A percentile compares a stretch with the other conserved stretches of the same genome.
Conservation (phyloP, 345 rosid species). For the Hibiscus trionum region DNA sequence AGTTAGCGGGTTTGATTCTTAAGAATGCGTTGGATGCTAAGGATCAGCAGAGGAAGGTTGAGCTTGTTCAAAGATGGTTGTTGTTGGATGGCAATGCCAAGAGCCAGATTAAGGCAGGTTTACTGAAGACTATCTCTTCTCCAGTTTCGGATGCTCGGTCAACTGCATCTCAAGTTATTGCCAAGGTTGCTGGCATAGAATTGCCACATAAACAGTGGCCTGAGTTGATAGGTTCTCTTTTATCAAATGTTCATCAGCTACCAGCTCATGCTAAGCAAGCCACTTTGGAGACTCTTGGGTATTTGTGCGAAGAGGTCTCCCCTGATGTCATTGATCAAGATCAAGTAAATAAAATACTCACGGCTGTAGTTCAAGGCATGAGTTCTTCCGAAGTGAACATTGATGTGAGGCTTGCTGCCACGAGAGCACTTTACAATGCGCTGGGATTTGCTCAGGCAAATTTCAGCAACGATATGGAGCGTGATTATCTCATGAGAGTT, state of each 20-base stretch:
- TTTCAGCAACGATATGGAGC: constrained; percentile 58
- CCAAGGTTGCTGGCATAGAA: constrained; percentile 69
- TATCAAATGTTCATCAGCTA: constrained; percentile 57
- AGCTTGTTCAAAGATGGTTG: constrained; percentile 67
- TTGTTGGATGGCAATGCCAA: constrained; percentile 42
- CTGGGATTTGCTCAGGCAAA: constrained; percentile 61
- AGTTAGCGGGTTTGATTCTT: constrained; percentile 59
- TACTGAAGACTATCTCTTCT: constrained; percentile 56
- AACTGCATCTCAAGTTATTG: constrained; percentile 65
- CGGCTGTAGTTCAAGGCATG: constrained; percentile 67
- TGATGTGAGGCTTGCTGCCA: constrained; percentile 63
- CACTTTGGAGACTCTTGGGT: constrained; percentile 71
- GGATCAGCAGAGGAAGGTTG: constrained; percentile 40
- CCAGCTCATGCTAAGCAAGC: constrained; percentile 70
- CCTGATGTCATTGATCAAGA: constrained; percentile 69
- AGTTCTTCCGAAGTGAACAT: constrained; percentile 44
- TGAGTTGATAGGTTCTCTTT: constrained; percentile 53
- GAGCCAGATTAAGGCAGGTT: constrained; percentile 46
- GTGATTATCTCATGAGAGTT: constrained; percentile 60
- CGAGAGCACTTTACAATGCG: constrained; percentile 51
- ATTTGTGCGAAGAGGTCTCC: constrained; percentile 68
- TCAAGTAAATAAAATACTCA: constrained; percentile 69
- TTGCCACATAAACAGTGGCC: constrained; percentile 81
- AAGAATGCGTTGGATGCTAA: constrained; percentile 72
- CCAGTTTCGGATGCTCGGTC: constrained; percentile 54